phyloP scores from a whole-genome alignment of 371 early-diverging fungal genomes.

The Rhizopus microsporus region DNA sequence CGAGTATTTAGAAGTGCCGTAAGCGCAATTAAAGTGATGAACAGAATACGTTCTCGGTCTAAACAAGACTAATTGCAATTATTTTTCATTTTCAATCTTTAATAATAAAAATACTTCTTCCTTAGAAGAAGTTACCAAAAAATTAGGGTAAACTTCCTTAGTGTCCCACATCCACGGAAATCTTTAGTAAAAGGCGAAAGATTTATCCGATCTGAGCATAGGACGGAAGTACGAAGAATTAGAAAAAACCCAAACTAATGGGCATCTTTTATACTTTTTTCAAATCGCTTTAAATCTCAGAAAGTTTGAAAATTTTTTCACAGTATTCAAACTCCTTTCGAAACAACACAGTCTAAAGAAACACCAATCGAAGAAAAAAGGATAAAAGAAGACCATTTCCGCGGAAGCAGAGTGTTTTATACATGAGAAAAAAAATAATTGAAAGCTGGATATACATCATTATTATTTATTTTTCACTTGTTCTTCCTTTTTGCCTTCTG shows the following conservation, averaged over 20 bases:
- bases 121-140: slow-evolving; percentile 28
- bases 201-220: slow-evolving; percentile 55
- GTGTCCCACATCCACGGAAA: slow-evolving; percentile 54
- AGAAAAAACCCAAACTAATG: background rate
- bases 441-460: background rate
- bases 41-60: slow-evolving; percentile 19
- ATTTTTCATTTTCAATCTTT: too few relatives aligned
- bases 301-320: too few relatives aligned
- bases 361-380: too few relatives aligned
- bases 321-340: too few relatives aligned
- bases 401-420: background rate
- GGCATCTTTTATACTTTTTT: slow-evolving; percentile 38
- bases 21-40: slow-evolving; percentile 26
- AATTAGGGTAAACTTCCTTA: slow-evolving; percentile 48
- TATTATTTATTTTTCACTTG: slow-evolving; percentile 1
- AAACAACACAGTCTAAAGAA: too few relatives aligned
- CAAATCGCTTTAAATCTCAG: too few relatives aligned
- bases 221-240: slow-evolving; percentile 41
- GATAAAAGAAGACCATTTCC: background rate
- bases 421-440: background rate
- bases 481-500: slow-evolving; percentile 1
- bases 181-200: slow-evolving; percentile 62
- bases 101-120: too few relatives aligned
- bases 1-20: slow-evolving; percentile 29
- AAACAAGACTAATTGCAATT: background rate